Percentiles rank a stretch among this genome's conserved stretches.
These are phyloP conservation scores for Lactarius indigo DNA, from an alignment of 768 basidiomycete species.

Conservation along the genomic window DNA sequence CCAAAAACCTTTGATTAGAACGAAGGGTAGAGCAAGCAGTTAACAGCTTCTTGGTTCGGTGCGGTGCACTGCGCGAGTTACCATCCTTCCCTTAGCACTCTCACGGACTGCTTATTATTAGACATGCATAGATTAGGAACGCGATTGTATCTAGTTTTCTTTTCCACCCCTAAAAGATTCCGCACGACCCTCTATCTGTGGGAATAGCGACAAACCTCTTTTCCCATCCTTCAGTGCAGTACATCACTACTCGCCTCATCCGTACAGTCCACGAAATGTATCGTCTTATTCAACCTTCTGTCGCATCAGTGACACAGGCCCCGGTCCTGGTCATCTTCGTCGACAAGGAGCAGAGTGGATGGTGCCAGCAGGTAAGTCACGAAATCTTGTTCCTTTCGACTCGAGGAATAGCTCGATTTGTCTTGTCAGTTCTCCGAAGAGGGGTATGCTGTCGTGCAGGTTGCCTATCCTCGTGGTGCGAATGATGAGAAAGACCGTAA, in stretches of 20 bases:
- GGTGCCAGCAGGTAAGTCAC: slow-evolving; percentile 37
- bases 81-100: slow-evolving; percentile 2
- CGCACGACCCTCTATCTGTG: background rate
- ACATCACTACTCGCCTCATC: background rate
- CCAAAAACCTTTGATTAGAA: slow-evolving; percentile 52
- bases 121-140: slow-evolving; percentile 9
- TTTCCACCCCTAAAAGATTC: too few relatives aligned
- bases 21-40: slow-evolving; percentile 17
- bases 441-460: slow-evolving; percentile 37
- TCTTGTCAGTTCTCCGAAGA: slow-evolving; percentile 36
- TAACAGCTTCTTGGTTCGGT: slow-evolving; percentile 6
- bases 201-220: background rate
- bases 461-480: slow-evolving; percentile 28
- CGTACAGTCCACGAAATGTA: slow-evolving; percentile 15
- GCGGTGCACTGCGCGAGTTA: slow-evolving; percentile 2
- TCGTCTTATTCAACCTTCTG: slow-evolving; percentile 29
- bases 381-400: background rate
- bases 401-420: background rate
- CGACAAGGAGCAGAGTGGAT: slow-evolving; percentile 33
- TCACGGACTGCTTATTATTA: slow-evolving; percentile 12
- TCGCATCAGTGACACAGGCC: slow-evolving; percentile 33
- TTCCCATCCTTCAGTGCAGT: background rate
- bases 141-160: slow-evolving; percentile 1
- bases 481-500: slow-evolving; percentile 26
- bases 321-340: slow-evolving; percentile 34